Evolutionary conservation across 2,329 filamentous ascomycete species (phyloP).

Genomic region (Penicillium fuscoglaucum): DNA sequence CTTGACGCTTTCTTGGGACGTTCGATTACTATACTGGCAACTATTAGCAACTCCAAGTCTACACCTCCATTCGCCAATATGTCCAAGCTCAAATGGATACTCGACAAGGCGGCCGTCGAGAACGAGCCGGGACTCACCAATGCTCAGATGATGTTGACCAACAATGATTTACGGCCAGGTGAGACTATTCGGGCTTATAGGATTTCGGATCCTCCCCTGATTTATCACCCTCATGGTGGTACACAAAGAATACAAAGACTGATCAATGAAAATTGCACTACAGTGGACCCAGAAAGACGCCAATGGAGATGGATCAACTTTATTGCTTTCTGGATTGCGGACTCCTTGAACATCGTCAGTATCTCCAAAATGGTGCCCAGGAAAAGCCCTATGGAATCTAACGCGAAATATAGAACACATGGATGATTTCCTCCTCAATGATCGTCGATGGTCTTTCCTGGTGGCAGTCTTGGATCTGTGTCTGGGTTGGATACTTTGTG

Average conservation of each 20-base stretch:
- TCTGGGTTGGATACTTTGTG: conserved; percentile 82
- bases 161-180: conserved; percentile 73
- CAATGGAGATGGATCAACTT: conserved; percentile 89
- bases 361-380: neutral
- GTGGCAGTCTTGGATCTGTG: conserved; percentile 90
- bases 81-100: conserved; percentile 30
- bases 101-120: conserved; percentile 67
- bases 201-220: neutral
- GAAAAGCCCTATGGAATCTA: neutral
- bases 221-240: neutral
- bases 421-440: conserved; percentile 89
- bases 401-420: conserved; percentile 63
- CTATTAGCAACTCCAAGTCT: neutral
- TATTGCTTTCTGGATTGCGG: conserved; percentile 82
- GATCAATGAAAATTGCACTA: conserved; percentile 21
- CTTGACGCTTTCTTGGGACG: neutral
- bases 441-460: conserved; percentile 76
- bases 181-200: conserved; percentile 16
- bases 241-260: neutral
- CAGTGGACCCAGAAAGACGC: conserved; percentile 74
- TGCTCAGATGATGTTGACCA: conserved; percentile 82
- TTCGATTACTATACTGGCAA: neutral
- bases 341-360: conserved; percentile 74
- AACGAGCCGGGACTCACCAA: conserved; percentile 74
- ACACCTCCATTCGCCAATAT: conserved; percentile 17